Percentiles rank a stretch among this genome's conserved stretches.
These are phyloP conservation scores for Hordeum pubiflorum DNA, from an alignment of 202 grass and related monocot genomes.

Conservation along the genomic window DNA sequence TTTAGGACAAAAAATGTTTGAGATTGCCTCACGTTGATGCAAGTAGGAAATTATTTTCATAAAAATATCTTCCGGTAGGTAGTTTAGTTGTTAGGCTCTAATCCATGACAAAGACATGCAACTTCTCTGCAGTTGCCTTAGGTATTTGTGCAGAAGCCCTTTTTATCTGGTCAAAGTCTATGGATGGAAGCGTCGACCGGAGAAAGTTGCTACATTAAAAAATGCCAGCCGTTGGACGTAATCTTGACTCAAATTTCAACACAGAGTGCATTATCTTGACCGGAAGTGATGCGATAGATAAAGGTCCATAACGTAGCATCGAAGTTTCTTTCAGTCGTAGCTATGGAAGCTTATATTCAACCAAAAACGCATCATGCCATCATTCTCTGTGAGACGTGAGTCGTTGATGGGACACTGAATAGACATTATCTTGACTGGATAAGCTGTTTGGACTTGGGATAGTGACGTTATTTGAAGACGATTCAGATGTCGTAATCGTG, in stretches of 20 bases:
- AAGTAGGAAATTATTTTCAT: neutral
- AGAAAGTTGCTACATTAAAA: constrained; percentile 20
- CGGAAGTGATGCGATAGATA: neutral
- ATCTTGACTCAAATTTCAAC: constrained; percentile 21
- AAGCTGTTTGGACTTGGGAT: constrained; percentile 7
- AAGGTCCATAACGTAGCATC: neutral
- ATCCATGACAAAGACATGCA: constrained; percentile 24
- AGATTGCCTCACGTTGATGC: neutral
- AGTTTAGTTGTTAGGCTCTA: constrained; percentile 32
- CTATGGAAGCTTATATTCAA: constrained; percentile 8
- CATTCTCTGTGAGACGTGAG: neutral
- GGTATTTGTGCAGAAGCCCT: constrained; percentile 17
- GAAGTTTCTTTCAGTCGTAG: constrained; percentile 11
- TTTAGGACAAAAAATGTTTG: neutral
- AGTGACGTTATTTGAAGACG: neutral
- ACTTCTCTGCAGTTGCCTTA: constrained; percentile 8
- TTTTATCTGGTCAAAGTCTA: constrained; percentile 37
- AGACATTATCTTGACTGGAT: neutral
- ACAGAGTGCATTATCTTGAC: constrained; percentile 25
- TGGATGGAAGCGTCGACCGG: constrained; percentile 29
- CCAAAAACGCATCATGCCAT: neutral
- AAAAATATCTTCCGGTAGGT: constrained; percentile 6
- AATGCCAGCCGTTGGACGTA: constrained; percentile 15
- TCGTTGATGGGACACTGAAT: neutral
- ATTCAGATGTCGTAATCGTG: neutral